These are phyloP conservation scores for Venturiaceae sp. DNA, from an alignment of 2,329 filamentous ascomycete genomes.

Conservation along the genomic window DNA sequence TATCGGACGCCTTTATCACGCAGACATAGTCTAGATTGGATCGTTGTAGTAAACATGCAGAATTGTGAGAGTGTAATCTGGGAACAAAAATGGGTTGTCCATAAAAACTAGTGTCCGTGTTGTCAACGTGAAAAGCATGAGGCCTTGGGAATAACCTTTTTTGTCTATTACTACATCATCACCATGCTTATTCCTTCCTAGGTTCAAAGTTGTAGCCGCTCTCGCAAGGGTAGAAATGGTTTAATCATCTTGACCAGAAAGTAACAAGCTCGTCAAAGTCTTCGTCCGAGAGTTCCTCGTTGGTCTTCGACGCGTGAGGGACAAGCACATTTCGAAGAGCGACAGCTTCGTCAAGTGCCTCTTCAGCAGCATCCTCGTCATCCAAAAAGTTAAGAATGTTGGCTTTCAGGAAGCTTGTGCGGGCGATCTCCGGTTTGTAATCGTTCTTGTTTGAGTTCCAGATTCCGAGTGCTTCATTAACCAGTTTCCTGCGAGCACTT, in stretches of 20 bases:
- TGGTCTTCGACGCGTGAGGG: not conserved
- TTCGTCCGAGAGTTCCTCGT: not conserved
- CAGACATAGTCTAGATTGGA: no score
- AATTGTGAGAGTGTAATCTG: no score
- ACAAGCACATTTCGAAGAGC: not conserved
- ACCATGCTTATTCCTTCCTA: no score
- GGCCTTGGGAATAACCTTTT: no score
- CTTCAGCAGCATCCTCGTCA: not conserved
- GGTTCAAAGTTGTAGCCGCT: no score
- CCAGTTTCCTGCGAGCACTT: not conserved
- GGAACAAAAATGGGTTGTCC: no score
- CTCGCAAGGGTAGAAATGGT: no score
- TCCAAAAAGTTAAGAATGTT: not conserved
- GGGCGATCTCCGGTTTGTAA: not conserved
- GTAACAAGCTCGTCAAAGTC: not conserved
- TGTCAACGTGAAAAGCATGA: no score
- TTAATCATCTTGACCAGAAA: not conserved
- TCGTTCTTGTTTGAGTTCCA: not conserved
- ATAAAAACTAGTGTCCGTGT: no score
- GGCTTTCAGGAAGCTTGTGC: not conserved
- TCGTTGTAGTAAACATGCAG: no score
- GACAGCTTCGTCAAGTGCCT: not conserved
- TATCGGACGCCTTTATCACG: no score
- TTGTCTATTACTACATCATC: no score
- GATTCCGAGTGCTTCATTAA: not conserved